Evolutionary conservation across 805 yeast genomes (phyloP), one percentile per base, ranked within the genome.

Genomic region (Candida sakaeoensis): DNA sequence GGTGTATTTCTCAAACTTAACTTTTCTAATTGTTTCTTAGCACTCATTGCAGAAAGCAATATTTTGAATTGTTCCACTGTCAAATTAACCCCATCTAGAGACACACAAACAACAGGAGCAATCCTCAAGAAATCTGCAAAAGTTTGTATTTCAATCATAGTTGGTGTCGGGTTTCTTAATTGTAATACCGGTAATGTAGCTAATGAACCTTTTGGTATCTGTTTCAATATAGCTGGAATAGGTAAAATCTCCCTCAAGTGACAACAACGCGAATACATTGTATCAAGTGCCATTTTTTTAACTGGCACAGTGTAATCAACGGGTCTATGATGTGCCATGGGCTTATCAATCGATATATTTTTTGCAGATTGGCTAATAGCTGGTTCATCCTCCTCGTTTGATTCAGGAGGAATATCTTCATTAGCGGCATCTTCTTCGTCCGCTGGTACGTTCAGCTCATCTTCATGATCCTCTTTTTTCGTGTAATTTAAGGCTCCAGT

Each of bases 241-340:
- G 97, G 97, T 45, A 90, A 60, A 42, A 90, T 90, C 53, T 90
- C 97, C 40, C 97, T 70, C 43, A 90, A 66, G 59, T 90, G 97
- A 57, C 97, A 90, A 59, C 97, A 90, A 44, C 96, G 70, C 0
- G 96, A 86, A 61, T 90, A 90, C 53, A 91, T 70, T 33, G 79
- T 74, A 51, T 87, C 96, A 39, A 84, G 73, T 1, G 73, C 72
- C 73, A 68, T 68, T 40, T 66, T 68, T 44, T 65, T 54, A 9
- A 65, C 58, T 1, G 72, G 72, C 1, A 50, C 55, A 10, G 58
- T 49, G 46, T 65, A 66, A 4, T 49, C 48, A 15, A 45, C 40
- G 10, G 41, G 38, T 18, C 46, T 44, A 24, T 38, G 46, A n/a
- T 42, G 41, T 5, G 54, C 41, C 60, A 62, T 56, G 13, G 68